phyloP scores from a whole-genome alignment of 805 yeast genomes.

The Teunomyces funiuensis region DNA sequence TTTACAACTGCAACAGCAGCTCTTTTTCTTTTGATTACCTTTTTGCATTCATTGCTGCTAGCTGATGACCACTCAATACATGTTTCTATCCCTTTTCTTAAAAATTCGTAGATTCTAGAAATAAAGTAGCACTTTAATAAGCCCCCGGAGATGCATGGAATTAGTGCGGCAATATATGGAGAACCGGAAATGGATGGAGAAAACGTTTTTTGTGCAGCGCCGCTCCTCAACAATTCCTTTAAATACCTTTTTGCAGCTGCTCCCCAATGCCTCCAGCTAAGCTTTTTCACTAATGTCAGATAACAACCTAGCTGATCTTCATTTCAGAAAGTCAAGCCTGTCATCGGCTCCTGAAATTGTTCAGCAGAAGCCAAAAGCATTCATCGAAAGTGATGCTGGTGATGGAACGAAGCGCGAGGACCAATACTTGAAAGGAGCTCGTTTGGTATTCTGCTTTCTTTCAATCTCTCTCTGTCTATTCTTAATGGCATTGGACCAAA shows the following conservation, averaged over 20 bases:
- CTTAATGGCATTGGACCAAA: constrained; percentile 39
- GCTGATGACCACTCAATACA: background rate
- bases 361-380: constrained; percentile 7
- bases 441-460: constrained; percentile 24
- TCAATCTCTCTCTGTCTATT: constrained; percentile 33
- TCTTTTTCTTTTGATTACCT: background rate
- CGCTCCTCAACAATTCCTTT: no score
- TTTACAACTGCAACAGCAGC: background rate
- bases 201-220: no score
- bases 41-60: background rate
- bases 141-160: background rate
- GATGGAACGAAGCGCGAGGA: constrained; percentile 43
- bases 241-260: no score
- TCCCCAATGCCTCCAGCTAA: no score
- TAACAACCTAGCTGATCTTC: no score
- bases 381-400: constrained; percentile 42
- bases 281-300: no score
- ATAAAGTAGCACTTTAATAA: no score
- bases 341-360: background rate
- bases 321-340: no score
- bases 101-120: no score
- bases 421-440: constrained; percentile 31
- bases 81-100: no score
- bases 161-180: background rate
- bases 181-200: no score